These are phyloP conservation scores for Blastomyces emzantsi DNA, from an alignment of 2,329 filamentous ascomycete species.

Conservation along the genomic window DNA sequence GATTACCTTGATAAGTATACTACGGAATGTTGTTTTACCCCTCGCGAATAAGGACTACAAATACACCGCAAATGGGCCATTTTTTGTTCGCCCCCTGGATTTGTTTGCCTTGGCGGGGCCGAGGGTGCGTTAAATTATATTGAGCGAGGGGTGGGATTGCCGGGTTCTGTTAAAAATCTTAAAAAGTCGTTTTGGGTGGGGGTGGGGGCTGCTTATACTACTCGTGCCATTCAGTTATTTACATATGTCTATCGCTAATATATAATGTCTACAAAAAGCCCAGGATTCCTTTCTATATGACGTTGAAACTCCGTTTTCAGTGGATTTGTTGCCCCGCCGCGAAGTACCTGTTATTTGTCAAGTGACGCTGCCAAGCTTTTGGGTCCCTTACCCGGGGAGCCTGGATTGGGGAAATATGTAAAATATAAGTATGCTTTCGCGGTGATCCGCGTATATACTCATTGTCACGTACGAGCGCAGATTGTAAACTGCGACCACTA, in stretches of 20 bases:
- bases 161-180: not conserved
- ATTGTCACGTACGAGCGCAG: no score
- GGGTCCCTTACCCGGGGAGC: no score
- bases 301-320: no score
- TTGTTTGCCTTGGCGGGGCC: slow-evolving; percentile 40
- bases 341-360: no score
- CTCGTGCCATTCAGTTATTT: not conserved
- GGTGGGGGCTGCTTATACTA: not conserved
- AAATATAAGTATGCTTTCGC: no score
- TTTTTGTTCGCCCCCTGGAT: slow-evolving; percentile 43
- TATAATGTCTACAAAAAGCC: not conserved
- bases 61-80: slow-evolving; percentile 43
- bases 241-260: slow-evolving; percentile 2
- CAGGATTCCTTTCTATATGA: not conserved
- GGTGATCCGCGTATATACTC: no score
- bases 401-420: no score
- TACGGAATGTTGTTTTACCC: slow-evolving; percentile 62
- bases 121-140: slow-evolving; percentile 18
- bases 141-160: not conserved
- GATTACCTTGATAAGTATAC: slow-evolving; percentile 51
- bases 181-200: not conserved
- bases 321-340: no score
- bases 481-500: no score
- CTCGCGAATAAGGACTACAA: slow-evolving; percentile 47
- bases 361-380: no score